A percentile compares a stretch with the other conserved stretches of the same genome.
Evolutionary conservation across 352 stramenopile species (phyloP).

Genomic region (Phytopythium oedochilum): DNA sequence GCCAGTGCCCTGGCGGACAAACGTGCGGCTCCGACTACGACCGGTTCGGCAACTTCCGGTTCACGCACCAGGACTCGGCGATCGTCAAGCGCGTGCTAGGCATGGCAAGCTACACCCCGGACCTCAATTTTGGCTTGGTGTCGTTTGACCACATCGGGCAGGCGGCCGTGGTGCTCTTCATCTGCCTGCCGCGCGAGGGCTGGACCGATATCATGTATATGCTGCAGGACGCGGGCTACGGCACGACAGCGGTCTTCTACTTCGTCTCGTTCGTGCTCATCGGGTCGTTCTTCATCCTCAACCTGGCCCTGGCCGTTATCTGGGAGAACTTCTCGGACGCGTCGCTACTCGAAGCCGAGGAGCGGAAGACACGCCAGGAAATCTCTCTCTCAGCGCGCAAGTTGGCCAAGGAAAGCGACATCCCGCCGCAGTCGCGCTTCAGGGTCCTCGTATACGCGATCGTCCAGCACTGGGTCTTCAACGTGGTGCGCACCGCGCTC

Average conservation of each 20-base stretch:
- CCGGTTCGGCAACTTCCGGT: conserved; percentile 52
- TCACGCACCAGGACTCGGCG: conserved; percentile 35
- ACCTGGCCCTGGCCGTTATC: conserved; percentile 89
- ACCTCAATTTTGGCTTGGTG: conserved; percentile 80
- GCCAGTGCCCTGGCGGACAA: conserved; percentile 25
- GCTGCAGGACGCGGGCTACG: conserved; percentile 45
- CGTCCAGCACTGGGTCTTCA: conserved; percentile 51
- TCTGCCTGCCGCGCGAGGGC: conserved; percentile 88
- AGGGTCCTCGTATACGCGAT: conserved; percentile 17
- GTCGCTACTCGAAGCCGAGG: conserved; percentile 50
- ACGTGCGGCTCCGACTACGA: conserved; percentile 66
- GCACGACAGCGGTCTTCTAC: conserved; percentile 48
- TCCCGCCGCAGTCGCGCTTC: conserved; percentile 8
- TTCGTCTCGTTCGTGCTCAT: conserved; percentile 86
- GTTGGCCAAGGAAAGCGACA: background rate
- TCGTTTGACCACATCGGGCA: conserved; percentile 87
- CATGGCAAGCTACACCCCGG: conserved; percentile 40
- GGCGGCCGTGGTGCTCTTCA: conserved; percentile 85
- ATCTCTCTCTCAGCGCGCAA: conserved; percentile 5
- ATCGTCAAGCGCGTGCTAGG: conserved; percentile 26
- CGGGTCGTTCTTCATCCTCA: conserved; percentile 89
- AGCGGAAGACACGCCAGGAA: conserved; percentile 25
- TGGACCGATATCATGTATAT: conserved; percentile 79
- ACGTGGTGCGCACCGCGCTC: conserved; percentile 33
- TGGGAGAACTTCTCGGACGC: conserved; percentile 73